These are phyloP conservation scores for Diaporthe ilicicola DNA, from an alignment of 2,329 filamentous ascomycete genomes.

Conservation along the genomic window DNA sequence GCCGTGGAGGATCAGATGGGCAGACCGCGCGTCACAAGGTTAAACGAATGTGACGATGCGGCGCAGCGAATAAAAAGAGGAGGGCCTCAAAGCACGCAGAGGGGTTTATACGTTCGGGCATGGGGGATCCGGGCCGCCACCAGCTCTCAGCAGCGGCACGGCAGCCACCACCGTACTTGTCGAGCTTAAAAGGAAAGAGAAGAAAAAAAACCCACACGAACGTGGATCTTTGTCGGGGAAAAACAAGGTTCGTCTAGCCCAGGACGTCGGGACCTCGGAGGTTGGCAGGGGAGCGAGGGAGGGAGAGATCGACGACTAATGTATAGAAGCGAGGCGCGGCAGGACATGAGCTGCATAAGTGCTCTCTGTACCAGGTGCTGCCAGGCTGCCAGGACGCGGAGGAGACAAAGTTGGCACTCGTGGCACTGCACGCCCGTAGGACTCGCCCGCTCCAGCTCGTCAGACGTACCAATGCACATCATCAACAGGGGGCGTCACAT, in stretches of 20 bases:
- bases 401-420: background rate
- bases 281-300: background rate
- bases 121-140: constrained; percentile 7
- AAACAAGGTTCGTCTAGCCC: constrained; percentile 22
- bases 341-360: constrained; percentile 17
- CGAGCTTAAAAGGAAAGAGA: background rate
- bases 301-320: constrained; percentile 20
- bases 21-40: background rate
- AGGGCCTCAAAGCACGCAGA: background rate
- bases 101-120: background rate
- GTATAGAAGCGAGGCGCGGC: constrained; percentile 19
- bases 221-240: constrained; percentile 3
- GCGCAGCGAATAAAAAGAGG: background rate
- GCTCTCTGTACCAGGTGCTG: no score
- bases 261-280: constrained; percentile 13
- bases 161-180: constrained; percentile 6
- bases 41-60: constrained; percentile 10
- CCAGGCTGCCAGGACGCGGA: no score
- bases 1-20: background rate
- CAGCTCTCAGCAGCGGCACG: constrained; percentile 13
- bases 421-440: constrained; percentile 2
- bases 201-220: background rate
- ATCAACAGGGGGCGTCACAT: constrained; percentile 12
- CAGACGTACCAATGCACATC: constrained; percentile 15
- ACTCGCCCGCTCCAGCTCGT: constrained; percentile 13